Conservation (phyloP, 441 rosid species). For the Aleurites moluccanus region DNA sequence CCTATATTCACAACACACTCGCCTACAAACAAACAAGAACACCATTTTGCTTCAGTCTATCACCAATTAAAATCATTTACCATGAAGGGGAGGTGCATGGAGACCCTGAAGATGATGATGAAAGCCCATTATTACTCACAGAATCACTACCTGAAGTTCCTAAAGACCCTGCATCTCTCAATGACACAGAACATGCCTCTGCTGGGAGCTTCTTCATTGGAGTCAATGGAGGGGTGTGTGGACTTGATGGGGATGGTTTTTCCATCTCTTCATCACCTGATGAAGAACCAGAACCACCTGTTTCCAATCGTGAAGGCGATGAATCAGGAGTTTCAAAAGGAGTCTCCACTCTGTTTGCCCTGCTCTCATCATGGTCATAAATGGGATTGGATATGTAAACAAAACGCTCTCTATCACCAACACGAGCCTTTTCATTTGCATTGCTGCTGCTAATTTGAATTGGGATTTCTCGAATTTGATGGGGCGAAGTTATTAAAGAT, state of each 20-base stretch:
- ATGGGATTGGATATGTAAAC: constrained; percentile 88
- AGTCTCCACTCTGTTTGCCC: constrained; percentile 36
- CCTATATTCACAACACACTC: too few relatives aligned
- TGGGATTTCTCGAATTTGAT: constrained; percentile 34
- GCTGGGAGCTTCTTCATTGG: constrained; percentile 87
- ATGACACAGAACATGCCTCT: constrained; percentile 64
- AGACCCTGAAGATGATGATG: constrained; percentile 64
- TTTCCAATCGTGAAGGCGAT: constrained; percentile 68
- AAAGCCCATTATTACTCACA: constrained; percentile 42
- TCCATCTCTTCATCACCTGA: constrained; percentile 39
- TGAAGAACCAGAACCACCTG: constrained; percentile 32
- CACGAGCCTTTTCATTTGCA: constrained; percentile 12
- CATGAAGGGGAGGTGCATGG: constrained; percentile 81
- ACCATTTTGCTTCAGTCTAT: not conserved
- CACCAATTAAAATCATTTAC: constrained; percentile 28
- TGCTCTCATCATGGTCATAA: constrained; percentile 35
- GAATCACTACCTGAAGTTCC: constrained; percentile 56
- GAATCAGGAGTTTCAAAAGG: constrained; percentile 83
- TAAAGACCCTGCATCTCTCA: constrained; percentile 48
- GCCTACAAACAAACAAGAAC: not conserved
- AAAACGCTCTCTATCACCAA: constrained; percentile 32
- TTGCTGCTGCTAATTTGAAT: constrained; percentile 21
- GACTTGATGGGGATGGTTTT: constrained; percentile 13
- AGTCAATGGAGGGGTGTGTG: constrained; percentile 44
- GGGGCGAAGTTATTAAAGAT: constrained; percentile 29